These are phyloP conservation scores for Tubosaeta sp. DNA, from an alignment of 768 basidiomycete species.

Conservation along the genomic window DNA sequence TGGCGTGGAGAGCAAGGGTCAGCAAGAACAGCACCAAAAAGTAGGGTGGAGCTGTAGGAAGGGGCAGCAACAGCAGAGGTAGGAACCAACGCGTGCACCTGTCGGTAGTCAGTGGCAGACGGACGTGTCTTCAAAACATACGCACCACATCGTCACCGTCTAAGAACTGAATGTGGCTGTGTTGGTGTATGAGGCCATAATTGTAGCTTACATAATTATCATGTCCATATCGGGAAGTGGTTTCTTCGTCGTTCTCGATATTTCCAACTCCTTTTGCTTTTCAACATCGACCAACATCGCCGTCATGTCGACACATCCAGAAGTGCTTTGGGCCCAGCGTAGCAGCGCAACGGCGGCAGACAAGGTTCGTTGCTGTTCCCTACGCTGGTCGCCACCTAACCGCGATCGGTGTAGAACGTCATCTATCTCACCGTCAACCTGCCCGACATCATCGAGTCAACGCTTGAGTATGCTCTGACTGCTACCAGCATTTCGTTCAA, in stretches of 20 bases:
- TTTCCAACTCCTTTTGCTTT: slow-evolving; percentile 17
- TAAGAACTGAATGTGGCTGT: background rate
- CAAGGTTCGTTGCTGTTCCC: slow-evolving; percentile 50
- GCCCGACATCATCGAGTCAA: slow-evolving; percentile 58
- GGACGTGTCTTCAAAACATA: no score
- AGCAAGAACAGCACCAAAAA: slow-evolving; percentile 75
- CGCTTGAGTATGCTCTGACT: slow-evolving; percentile 59
- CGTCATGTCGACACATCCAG: slow-evolving; percentile 61
- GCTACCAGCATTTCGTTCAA: slow-evolving; percentile 58
- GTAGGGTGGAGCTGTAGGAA: slow-evolving; percentile 77
- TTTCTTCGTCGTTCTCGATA: slow-evolving; percentile 32
- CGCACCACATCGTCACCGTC: slow-evolving; percentile 50
- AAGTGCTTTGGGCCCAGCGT: slow-evolving; percentile 94
- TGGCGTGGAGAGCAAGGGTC: slow-evolving; percentile 74
- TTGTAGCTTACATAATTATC: slow-evolving; percentile 7
- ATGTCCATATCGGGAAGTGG: no score
- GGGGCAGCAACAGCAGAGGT: slow-evolving; percentile 68
- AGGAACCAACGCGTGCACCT: slow-evolving; percentile 90
- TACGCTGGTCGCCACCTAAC: background rate
- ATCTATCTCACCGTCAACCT: slow-evolving; percentile 83
- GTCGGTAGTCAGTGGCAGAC: background rate
- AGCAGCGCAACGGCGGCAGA: slow-evolving; percentile 58
- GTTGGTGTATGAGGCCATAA: background rate
- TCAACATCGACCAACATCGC: slow-evolving; percentile 9
- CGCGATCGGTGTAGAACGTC: slow-evolving; percentile 57